Evolutionary conservation across 257 asterid genomes (phyloP), one percentile per base, ranked within the genome.

Genomic region (Solanum paucissectum): DNA sequence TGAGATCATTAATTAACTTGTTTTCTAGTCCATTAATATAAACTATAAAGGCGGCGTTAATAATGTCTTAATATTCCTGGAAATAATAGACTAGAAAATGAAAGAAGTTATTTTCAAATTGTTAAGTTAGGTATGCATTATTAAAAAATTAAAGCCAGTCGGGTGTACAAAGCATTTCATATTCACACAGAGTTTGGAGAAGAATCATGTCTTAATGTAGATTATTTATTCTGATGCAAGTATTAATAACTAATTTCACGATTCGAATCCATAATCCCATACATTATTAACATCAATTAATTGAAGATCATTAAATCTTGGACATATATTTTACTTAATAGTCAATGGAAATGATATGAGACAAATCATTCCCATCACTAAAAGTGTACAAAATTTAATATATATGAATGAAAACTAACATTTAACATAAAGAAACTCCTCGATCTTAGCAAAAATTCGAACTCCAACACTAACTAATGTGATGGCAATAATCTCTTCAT

Each of bases 261-360:
- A 1, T 9, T 29, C 20, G 1, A 69, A 69, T 2, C 0, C 2
- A 69, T 32, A 14, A 69, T 0, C 0, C 1, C 40, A 38, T 23
- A 74, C 14, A 21, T 37, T 42, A 42, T 42, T 42, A 42, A 5
- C 14, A 42, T 44, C 1, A 42, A 44, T 44, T 44, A 44, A 12
- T 44, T 44, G 6, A 44, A 44, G 52, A 44, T 4, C 52, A 44
- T 44, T 44, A 16, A 11, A 44, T 12, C 52, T 42, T 42, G 49
- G 1, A 42, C 49, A 42, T 11, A 13, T 44, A 38, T 21, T 33
- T 33, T 72, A 37, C 4, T 75, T 75, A 11, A 38, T 75, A 11
- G 34, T 37, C 55, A 37, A 75, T 38, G 33, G 32, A n/a, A 11
- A 75, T 75, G 11, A 7, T 23, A 3, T 23, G 55, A 37, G 16